Percentiles rank a stretch among this genome's conserved stretches.
Evolutionary conservation across 2,329 filamentous ascomycete genomes (phyloP).

Genomic region (Trichoderma atroviride): DNA sequence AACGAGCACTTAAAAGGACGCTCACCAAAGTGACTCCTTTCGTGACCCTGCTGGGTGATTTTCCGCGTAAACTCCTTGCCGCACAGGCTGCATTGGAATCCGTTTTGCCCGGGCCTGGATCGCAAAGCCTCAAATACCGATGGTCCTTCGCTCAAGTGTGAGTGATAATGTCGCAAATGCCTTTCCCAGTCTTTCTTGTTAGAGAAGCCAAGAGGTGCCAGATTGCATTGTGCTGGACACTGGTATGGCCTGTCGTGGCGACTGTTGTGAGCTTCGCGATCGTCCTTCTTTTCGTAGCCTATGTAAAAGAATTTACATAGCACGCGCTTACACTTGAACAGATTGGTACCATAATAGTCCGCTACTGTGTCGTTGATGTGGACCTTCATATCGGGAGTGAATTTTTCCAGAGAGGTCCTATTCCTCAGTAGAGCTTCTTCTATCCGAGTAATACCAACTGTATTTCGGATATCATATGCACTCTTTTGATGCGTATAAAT

Average conservation of each 20-base stretch:
- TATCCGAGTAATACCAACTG: neutral
- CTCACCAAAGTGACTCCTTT: constrained; percentile 19
- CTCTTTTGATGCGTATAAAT: constrained; percentile 8
- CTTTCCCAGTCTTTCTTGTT: neutral
- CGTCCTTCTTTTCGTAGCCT: constrained; percentile 1
- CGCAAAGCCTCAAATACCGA: neutral
- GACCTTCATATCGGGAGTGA: neutral
- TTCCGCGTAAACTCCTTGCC: constrained; percentile 7
- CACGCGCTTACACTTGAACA: constrained; percentile 12
- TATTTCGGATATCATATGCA: neutral
- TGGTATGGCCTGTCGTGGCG: constrained; percentile 13
- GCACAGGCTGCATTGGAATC: constrained; percentile 1
- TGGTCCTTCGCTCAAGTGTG: neutral
- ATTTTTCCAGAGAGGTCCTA: neutral
- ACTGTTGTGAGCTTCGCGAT: constrained; percentile 4
- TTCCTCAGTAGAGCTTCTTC: neutral
- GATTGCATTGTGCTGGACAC: neutral
- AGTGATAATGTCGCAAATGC: neutral
- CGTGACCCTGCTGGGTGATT: neutral
- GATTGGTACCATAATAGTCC: constrained; percentile 8
- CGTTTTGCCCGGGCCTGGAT: neutral
- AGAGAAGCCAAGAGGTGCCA: neutral
- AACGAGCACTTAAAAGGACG: constrained; percentile 1
- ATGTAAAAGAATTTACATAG: constrained; percentile 2
- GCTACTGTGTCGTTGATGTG: neutral